Percentiles rank a stretch among this genome's conserved stretches.
Conservation (phyloP, 768 basidiomycete genomes). For the Amanita molliuscula region DNA sequence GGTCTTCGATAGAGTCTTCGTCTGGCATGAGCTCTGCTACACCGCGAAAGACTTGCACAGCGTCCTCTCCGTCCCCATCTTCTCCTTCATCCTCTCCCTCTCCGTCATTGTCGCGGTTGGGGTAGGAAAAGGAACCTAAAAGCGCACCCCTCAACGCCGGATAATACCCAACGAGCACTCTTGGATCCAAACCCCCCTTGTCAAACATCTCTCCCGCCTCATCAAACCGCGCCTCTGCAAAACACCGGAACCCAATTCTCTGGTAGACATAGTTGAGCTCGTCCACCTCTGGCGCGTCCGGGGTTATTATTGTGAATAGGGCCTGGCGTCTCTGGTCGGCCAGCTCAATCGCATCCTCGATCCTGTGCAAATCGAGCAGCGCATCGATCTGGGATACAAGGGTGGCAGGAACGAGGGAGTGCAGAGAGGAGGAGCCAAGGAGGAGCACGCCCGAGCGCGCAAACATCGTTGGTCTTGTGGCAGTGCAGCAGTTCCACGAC, state of each 20-base stretch:
- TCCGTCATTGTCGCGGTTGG: too few species aligned
- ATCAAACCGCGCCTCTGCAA: constrained; percentile 73
- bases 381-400: constrained; percentile 65
- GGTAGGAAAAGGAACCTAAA: too few species aligned
- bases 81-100: too few species aligned
- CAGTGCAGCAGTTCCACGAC: too few species aligned
- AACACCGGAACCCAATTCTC: constrained; percentile 69
- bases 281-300: constrained; percentile 20
- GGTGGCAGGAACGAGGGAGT: constrained; percentile 62
- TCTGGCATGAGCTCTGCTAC: constrained; percentile 60
- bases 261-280: constrained; percentile 75
- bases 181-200: constrained; percentile 75
- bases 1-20: constrained; percentile 66
- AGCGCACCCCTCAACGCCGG: constrained; percentile 63
- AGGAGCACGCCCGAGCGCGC: constrained; percentile 63
- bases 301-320: constrained; percentile 9
- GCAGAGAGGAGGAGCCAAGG: constrained; percentile 46
- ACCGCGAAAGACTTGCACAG: constrained; percentile 65
- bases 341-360: constrained; percentile 54
- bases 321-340: constrained; percentile 30
- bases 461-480: constrained; percentile 25
- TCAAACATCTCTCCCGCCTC: constrained; percentile 74
- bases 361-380: constrained; percentile 49
- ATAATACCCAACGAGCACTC: constrained; percentile 72
- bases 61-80: constrained; percentile 24